phyloP scores from a whole-genome alignment of 176 grass and related monocot genomes.

The Oryza glaberrima region DNA sequence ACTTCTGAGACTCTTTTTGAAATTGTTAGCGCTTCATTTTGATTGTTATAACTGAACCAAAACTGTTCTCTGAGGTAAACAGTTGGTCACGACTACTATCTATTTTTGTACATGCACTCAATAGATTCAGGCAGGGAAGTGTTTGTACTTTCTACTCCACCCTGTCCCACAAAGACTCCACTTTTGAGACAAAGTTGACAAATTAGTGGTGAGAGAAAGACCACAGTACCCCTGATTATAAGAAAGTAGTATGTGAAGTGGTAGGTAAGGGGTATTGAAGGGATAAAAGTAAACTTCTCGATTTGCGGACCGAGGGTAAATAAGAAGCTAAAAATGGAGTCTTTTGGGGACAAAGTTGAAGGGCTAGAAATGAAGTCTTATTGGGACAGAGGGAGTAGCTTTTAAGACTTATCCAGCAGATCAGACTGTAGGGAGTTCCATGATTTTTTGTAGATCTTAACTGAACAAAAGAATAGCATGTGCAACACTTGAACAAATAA shows the following conservation, averaged over 20 bases:
- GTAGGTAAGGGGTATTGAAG: no score
- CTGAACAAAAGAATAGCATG: no score
- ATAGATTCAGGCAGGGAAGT: background rate
- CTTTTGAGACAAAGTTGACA: no score
- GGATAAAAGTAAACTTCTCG: no score
- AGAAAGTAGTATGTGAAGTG: no score
- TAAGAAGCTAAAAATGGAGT: no score
- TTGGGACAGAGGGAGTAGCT: background rate
- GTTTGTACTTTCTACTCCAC: background rate
- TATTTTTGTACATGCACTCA: background rate
- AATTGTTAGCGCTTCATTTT: background rate
- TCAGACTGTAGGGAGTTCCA: background rate
- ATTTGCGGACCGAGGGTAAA: no score
- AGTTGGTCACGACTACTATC: background rate
- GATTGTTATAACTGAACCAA: background rate
- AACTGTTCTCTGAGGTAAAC: background rate
- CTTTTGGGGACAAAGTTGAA: no score
- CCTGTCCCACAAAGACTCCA: no score
- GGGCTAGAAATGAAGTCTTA: no score
- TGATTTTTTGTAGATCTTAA: background rate
- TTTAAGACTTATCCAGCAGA: background rate
- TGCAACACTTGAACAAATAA: background rate
- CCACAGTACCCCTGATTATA: no score
- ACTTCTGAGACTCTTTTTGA: background rate
- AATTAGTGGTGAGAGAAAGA: no score